phyloP scores from a whole-genome alignment of 176 grass and related monocot genomes.

The Cenchrus americanus region DNA sequence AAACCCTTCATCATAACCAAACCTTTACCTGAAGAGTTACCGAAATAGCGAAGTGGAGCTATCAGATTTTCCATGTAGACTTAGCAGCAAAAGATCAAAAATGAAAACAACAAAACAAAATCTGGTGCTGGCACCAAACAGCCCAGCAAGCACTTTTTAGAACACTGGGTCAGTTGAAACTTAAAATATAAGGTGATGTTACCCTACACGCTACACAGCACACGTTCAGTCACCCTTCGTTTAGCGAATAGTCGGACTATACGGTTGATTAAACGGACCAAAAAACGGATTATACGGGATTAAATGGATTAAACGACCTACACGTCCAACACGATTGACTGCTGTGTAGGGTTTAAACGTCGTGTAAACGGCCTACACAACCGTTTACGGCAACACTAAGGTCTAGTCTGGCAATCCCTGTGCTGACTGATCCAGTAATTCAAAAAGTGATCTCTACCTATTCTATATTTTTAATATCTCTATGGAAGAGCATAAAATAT shows the following conservation, averaged over 20 bases:
- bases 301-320: no score
- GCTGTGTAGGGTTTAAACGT: no score
- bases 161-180: background rate
- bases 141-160: background rate
- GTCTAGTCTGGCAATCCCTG: background rate
- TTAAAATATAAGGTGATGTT: background rate
- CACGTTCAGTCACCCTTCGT: no score
- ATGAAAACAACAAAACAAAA: background rate
- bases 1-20: slow-evolving; percentile 65
- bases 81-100: background rate
- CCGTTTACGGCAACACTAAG: no score
- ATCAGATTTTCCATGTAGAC: background rate
- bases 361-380: no score
- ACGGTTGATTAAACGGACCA: no score
- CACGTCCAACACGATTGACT: no score
- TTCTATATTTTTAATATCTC: background rate
- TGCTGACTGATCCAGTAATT: background rate
- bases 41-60: background rate
- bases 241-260: no score
- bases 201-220: no score
- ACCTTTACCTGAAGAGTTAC: slow-evolving; percentile 67
- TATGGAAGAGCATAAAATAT: background rate
- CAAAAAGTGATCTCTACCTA: background rate
- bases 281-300: no score
- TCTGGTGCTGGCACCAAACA: background rate